Evolutionary conservation across 2,329 filamentous ascomycete species (phyloP), one percentile per base, ranked within the genome.

Genomic region (Hymenoscyphus linearis): DNA sequence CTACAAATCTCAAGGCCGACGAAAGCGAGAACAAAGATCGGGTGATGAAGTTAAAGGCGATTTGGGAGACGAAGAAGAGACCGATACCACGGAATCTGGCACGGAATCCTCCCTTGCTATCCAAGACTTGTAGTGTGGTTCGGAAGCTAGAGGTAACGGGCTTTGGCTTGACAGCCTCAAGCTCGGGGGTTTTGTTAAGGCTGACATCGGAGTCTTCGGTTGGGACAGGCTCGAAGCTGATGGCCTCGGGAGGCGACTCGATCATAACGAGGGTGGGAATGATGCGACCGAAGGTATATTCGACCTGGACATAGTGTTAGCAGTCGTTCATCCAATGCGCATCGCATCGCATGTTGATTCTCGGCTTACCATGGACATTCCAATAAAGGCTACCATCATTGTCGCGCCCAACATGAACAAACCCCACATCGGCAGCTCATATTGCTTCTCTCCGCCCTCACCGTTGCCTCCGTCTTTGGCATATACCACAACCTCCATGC

Each of bases 11-110:
- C 71, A 56, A 71, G 57, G 76, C 70, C 60, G 76, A 67, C 35
- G 79, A 67, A 68, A 88, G 70, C 16, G 61, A 35, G 59, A 73
- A 74, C 58, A 77, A 71, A 40, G 85, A 63, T 52, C 78, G 36
- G 26, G 66, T 60, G 25, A 67, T 36, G 36, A 53, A 61, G 34
- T 60, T 27, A 10, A 70, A 35, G 60, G 77, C 74, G 4, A 84
- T 10, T 58, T 73, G 74, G 71, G 80, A 83, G 61, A 77, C 72
- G 40, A 83, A 25, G 67, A 77, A 79, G 65, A 82, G 75, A 52
- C 72, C 70, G 62, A 91, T 71, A 60, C 91, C 91, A 64, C 90
- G 88, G 81, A 91, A 88, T 69, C 83, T 80, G 61, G 88, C 82
- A 62, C 77, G 77, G 75, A 82, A 82, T 64, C 91, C 90, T 63